Evolutionary conservation across 495 filamentous ascomycete genomes (phyloP), one percentile per base, ranked within the genome.

Genomic region (Aspergillus asperescens): DNA sequence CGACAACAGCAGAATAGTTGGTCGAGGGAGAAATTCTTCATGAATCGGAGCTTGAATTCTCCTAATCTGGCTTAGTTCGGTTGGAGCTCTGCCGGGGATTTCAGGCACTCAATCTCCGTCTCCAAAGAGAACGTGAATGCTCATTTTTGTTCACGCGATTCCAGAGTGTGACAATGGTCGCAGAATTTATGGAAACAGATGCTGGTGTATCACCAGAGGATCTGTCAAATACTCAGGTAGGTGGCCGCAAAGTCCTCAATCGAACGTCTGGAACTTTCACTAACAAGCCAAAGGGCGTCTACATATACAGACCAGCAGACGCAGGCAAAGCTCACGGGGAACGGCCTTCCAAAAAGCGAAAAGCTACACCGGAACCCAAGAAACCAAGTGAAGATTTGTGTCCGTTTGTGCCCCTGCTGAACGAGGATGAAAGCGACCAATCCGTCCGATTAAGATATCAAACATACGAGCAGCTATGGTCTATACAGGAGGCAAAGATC

Each of bases 401-500:
- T 15, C 59, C 59, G 6, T 89, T 90, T 54, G 73, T 78, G n/a
- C 67, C 76, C 0, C 75, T 90, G 40, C 66, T 92, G 16, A 73
- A 76, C 45, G 86, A 86, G 1, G 63, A 72, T 1, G 88, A 93
- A 63, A 72, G 59, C 34, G 50, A 66, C 23, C 68, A 78, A 13
- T 75, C 69, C 28, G 72, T 78, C 23, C 59, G 70, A 39, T 65
- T 79, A 51, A 76, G 92, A 43, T 75, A 81, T 59, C 62, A 81
- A 46, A 72, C 78, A 13, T 95, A 85, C 59, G 70, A 85, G 58
- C 63, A 73, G 44, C 67, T 80, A 32, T 96, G 92, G 90, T 69
- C 75, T 6, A 64, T 72, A 6, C 82, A 89, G 59, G 81, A 91
- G 57, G 50, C 67, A 38, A 77, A 81, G 44, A 86, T 92, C 25